Evolutionary conservation across 768 basidiomycete genomes (phyloP).

Genomic region (Russula sp.): DNA sequence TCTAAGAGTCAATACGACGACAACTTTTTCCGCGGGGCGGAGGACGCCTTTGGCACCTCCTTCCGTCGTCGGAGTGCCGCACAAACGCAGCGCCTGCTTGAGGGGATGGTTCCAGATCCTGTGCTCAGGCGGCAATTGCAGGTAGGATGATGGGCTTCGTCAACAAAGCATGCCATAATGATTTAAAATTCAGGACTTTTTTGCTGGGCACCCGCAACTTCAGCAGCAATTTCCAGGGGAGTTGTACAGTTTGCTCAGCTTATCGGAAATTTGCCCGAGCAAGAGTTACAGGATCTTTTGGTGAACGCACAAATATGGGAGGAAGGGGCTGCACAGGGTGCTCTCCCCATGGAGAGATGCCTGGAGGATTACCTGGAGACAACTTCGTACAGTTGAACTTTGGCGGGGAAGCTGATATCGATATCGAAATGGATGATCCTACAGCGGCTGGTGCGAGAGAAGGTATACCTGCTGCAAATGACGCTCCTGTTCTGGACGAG

Average conservation of each 20-base stretch:
- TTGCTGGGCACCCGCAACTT: slow-evolving; percentile 54
- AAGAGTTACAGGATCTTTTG: slow-evolving; percentile 24
- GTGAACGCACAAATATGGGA: slow-evolving; percentile 24
- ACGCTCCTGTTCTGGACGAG: neutral
- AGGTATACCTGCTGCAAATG: neutral
- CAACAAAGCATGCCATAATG: slow-evolving; percentile 8
- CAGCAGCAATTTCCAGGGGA: slow-evolving; percentile 61
- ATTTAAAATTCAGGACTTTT: slow-evolving; percentile 44
- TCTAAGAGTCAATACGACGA: slow-evolving; percentile 61
- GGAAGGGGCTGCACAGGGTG: slow-evolving; percentile 22
- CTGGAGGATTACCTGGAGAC: slow-evolving; percentile 28
- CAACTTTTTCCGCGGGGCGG: slow-evolving; percentile 68
- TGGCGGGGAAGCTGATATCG: slow-evolving; percentile 9
- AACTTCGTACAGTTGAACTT: slow-evolving; percentile 29
- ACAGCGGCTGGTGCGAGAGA: neutral
- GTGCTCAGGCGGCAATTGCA: slow-evolving; percentile 57
- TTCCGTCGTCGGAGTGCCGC: slow-evolving; percentile 41
- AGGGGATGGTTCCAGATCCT: slow-evolving; percentile 55
- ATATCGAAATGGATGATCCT: slow-evolving; percentile 10
- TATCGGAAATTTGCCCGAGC: slow-evolving; percentile 29
- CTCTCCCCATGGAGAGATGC: slow-evolving; percentile 29
- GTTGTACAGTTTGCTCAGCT: slow-evolving; percentile 47
- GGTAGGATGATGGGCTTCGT: slow-evolving; percentile 34
- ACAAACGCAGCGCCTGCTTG: slow-evolving; percentile 53
- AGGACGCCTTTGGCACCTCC: slow-evolving; percentile 46